Conservation (phyloP, 306 rosid species). For the Myrica gale region DNA sequence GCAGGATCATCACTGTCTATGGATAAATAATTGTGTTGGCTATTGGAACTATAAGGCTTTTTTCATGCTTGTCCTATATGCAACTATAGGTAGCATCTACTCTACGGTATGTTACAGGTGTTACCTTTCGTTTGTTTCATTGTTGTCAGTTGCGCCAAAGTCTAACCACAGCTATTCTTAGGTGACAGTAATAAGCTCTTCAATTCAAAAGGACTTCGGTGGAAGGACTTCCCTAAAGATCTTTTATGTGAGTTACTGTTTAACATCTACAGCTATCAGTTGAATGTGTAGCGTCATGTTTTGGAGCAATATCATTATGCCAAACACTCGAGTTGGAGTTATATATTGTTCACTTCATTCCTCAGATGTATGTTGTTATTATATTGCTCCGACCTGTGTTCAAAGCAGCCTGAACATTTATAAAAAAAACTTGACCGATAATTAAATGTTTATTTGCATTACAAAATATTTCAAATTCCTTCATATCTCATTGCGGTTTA, state of each 20-base stretch:
- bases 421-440: not conserved
- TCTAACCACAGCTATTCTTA: slow-evolving; percentile 32
- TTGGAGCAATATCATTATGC: not conserved
- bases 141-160: slow-evolving; percentile 1
- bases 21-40: slow-evolving; percentile 93
- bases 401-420: not conserved
- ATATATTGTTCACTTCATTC: not conserved
- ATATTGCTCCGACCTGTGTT: not conserved
- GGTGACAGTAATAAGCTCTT: slow-evolving; percentile 53
- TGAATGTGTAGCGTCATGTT: not conserved
- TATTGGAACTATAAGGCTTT: slow-evolving; percentile 89
- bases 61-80: slow-evolving; percentile 53
- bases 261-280: slow-evolving; percentile 7
- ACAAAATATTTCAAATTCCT: not conserved
- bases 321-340: not conserved
- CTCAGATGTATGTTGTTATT: not conserved
- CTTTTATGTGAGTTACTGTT: slow-evolving; percentile 61
- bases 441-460: not conserved
- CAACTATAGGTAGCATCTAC: slow-evolving; percentile 54
- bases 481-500: not conserved
- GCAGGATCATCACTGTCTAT: slow-evolving; percentile 93
- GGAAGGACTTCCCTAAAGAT: slow-evolving; percentile 39
- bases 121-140: slow-evolving; percentile 10
- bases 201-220: slow-evolving; percentile 51
- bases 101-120: slow-evolving; percentile 50